Evolutionary conservation across 331 rosid genomes (phyloP).

Genomic region (Spiraea crenata): DNA sequence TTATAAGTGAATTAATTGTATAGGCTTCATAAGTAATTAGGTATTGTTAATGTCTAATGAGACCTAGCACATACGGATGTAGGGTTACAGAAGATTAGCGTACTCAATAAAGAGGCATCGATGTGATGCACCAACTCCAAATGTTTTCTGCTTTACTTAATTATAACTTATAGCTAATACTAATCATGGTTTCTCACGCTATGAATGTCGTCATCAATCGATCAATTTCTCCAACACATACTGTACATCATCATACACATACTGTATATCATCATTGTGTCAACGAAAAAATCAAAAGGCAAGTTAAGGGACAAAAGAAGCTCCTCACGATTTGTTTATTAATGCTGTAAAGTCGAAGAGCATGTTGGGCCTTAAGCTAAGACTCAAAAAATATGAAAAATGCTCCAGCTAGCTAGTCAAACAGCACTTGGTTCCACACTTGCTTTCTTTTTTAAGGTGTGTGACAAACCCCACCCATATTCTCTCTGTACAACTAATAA

Average conservation of each 20-base stretch:
- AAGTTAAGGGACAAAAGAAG: constrained; percentile 26
- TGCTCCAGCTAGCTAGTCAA: constrained; percentile 37
- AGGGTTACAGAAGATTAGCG: neutral
- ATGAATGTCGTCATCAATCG: constrained; percentile 38
- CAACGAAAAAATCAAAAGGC: constrained; percentile 36
- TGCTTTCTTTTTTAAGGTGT: constrained; percentile 3
- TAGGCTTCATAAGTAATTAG: too few species aligned
- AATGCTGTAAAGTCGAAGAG: neutral
- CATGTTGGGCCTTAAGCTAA: neutral
- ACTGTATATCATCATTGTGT: constrained; percentile 27
- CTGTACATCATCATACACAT: constrained; percentile 19
- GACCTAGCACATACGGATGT: too few species aligned
- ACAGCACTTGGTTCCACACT: constrained; percentile 45
- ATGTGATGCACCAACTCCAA: neutral
- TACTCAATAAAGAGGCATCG: neutral
- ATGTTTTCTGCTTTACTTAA: neutral
- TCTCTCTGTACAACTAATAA: neutral
- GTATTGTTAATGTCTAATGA: too few species aligned
- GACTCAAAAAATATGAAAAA: constrained; percentile 16
- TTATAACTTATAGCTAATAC: too few species aligned
- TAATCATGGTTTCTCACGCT: constrained; percentile 40
- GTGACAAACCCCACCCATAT: constrained; percentile 2
- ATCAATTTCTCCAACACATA: constrained; percentile 22
- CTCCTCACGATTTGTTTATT: constrained; percentile 15
- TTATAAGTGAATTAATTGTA: too few species aligned